Evolutionary conservation across 2,329 filamentous ascomycete species (phyloP).

Genomic region (Thielaviopsis musarum): DNA sequence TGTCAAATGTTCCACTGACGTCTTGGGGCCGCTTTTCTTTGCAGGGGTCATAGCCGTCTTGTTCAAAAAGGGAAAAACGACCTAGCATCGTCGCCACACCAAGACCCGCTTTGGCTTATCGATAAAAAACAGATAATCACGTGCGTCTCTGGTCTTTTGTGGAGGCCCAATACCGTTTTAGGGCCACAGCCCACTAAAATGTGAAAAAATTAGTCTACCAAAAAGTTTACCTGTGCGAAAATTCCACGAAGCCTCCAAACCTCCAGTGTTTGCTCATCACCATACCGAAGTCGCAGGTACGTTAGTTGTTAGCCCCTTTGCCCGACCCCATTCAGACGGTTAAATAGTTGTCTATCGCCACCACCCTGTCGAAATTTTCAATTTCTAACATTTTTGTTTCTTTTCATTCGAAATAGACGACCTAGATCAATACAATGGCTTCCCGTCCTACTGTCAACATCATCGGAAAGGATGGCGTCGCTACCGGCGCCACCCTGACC

Average conservation of each 20-base stretch:
- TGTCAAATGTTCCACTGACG: neutral
- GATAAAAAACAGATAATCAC: conserved; percentile 8
- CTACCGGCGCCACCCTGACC: conserved; percentile 75
- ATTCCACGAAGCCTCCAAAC: conserved; percentile 10
- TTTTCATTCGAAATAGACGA: conserved; percentile 17
- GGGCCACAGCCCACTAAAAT: conserved; percentile 12
- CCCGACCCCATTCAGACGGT: neutral
- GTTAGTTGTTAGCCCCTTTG: neutral
- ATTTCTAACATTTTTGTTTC: conserved; percentile 6
- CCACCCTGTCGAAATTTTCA: neutral
- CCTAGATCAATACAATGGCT: conserved; percentile 51
- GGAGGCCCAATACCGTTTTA: conserved; percentile 10
- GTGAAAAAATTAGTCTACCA: conserved; percentile 9
- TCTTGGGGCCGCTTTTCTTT: neutral
- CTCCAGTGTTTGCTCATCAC: conserved; percentile 12
- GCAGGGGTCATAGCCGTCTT: neutral
- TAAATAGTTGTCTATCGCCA: neutral
- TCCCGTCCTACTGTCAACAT: conserved; percentile 96
- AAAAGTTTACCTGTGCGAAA: conserved; percentile 11
- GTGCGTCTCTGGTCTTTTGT: conserved; percentile 5
- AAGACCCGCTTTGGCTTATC: conserved; percentile 1
- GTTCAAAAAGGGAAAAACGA: neutral
- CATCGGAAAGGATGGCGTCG: conserved; percentile 87
- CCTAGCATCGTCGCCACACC: neutral
- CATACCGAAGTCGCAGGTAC: conserved; percentile 12